A percentile compares a stretch with the other conserved stretches of the same genome.
Conservation (phyloP, 805 yeast species). For the Sugiyamaella boreocaroliniensis region DNA sequence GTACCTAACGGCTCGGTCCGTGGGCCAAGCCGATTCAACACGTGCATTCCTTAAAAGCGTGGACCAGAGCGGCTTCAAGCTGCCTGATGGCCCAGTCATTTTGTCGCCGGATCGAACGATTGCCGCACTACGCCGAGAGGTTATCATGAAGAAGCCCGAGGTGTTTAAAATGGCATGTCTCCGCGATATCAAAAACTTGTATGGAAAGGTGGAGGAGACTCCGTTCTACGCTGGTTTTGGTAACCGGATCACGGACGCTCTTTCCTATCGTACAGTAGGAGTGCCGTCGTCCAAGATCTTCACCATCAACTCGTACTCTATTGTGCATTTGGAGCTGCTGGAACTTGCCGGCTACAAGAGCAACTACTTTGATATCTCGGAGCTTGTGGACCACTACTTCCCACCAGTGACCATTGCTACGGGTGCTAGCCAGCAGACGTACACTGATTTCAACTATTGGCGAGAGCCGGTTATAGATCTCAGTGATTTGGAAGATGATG, state of each 20-base stretch:
- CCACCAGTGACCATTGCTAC: constrained; percentile 60
- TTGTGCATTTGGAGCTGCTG: constrained; percentile 92
- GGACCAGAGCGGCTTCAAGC: constrained; percentile 61
- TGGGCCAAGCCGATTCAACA: constrained; percentile 91
- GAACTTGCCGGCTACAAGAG: constrained; percentile 90
- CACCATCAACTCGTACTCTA: constrained; percentile 94
- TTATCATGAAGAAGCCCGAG: constrained; percentile 90
- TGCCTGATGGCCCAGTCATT: constrained; percentile 91
- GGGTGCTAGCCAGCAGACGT: constrained; percentile 47
- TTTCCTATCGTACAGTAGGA: constrained; percentile 87
- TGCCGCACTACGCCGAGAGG: constrained; percentile 89
- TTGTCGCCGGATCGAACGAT: constrained; percentile 93
- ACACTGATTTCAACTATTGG: constrained; percentile 89
- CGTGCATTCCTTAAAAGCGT: constrained; percentile 74
- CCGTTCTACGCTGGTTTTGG: constrained; percentile 95
- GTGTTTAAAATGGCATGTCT: constrained; percentile 98
- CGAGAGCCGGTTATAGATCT: constrained; percentile 64
- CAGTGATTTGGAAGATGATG: constrained; percentile 26
- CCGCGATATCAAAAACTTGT: constrained; percentile 72
- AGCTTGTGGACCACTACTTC: constrained; percentile 93
- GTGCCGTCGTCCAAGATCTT: constrained; percentile 91
- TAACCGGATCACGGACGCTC: constrained; percentile 91
- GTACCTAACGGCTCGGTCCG: constrained; percentile 91
- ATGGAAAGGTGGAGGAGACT: constrained; percentile 35
- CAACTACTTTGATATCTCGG: constrained; percentile 82